Base-by-base conservation (phyloP, 768 basidiomycete species). In the Podaxis rugospora region DNA sequence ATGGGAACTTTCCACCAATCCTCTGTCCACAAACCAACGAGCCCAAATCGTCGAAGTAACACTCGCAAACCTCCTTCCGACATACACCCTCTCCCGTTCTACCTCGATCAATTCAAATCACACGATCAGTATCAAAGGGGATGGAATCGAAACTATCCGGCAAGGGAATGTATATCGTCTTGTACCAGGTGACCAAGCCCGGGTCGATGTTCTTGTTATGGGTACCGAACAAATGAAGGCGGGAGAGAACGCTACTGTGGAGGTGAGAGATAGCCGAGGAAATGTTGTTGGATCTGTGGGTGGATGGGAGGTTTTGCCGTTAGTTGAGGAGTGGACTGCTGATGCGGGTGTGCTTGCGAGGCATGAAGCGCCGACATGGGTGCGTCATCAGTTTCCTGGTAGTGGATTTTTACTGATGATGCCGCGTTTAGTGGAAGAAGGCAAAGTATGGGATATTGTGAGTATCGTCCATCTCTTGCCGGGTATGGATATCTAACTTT, bases 381-480 rank as follows among this genome's bases (percentile, higher is more conserved):
- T 83, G 53, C 25, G 75, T 67, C 28, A 13, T 44, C 18, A 44
- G 14, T 44, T 18, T n/a, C 32, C 32, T 6, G 7, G 3, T 44
- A 14, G 5, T 44, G 2, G n/a, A 2, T 3, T 16, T 11, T 2
- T 27, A 2, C 10, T 49, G 47, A 49, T 25, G 21, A 5, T 3
- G 21, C 23, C 10, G 0, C 11, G 4, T 23, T 3, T 25, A 83
- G 82, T 86, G 78, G 76, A 78, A 72, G 59, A 71, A 76, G 37
- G 81, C 78, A 13, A 85, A 84, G 67, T 84, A 75, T 64, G 84
- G 83, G 9, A 83, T 84, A 16, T 84, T 83, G 83, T 83, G 63
- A 67, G 80, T 32, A 5, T 36, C 53, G 18, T 44, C 42, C 0
- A 21, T 3, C 40, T 3, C 40, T 25, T 27, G 57, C 37, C 18